These are phyloP conservation scores for Carpinus viminea DNA, from an alignment of 306 rosid genomes.

Conservation along the genomic window DNA sequence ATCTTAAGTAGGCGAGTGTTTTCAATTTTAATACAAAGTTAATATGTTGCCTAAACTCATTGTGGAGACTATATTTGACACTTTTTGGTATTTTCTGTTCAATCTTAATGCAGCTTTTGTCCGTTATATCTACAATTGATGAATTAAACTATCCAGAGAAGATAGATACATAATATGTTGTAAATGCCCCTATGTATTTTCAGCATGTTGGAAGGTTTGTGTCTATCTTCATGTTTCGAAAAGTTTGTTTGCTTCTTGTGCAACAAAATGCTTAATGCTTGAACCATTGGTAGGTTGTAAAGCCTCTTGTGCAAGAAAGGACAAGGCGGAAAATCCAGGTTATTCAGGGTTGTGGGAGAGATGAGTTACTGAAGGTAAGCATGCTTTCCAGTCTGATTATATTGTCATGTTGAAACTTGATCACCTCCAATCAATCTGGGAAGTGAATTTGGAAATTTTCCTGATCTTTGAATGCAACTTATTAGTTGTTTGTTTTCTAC, in stretches of 20 bases:
- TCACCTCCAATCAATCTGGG: not conserved
- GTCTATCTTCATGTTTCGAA: not conserved
- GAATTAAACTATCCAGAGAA: conserved; percentile 98
- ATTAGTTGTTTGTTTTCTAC: not conserved
- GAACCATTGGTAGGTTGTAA: conserved; percentile 63
- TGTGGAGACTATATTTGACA: conserved; percentile 30
- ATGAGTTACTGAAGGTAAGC: conserved; percentile 80
- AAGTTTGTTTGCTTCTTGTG: conserved; percentile 10
- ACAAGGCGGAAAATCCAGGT: conserved; percentile 89
- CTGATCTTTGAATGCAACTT: not conserved
- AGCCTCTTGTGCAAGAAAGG: conserved; percentile 95
- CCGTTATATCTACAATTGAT: conserved; percentile 83
- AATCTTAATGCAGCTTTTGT: conserved; percentile 71
- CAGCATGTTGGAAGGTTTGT: conserved; percentile 99
- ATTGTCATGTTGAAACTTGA: not conserved
- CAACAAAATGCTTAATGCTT: conserved; percentile 21
- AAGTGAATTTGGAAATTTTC: not conserved
- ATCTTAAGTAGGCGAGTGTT: not conserved
- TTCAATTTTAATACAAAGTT: not conserved
- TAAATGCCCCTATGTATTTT: conserved; percentile 81
- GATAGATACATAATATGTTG: conserved; percentile 85
- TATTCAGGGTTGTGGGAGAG: conserved; percentile 85
- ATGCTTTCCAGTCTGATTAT: conserved; percentile 1
- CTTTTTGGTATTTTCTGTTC: conserved; percentile 10
- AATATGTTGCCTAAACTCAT: not conserved